A percentile compares a stretch with the other conserved stretches of the same genome.
Conservation (phyloP, 352 stramenopile species). For the Hyaloperonospora brassicae region DNA sequence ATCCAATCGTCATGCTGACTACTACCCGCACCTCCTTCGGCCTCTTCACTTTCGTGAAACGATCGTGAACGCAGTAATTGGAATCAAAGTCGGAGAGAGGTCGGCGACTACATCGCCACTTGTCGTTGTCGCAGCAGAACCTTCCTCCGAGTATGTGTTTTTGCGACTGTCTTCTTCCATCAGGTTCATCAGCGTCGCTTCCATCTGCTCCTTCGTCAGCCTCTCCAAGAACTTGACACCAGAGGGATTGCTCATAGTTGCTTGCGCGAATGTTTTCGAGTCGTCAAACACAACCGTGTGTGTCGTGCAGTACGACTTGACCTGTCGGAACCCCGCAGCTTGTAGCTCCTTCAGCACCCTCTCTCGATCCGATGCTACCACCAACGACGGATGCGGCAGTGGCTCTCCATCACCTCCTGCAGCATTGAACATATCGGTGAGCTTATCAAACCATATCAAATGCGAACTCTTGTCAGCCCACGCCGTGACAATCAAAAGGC, state of each 20-base stretch:
- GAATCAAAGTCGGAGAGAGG: constrained; percentile 17
- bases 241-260: constrained; percentile 23
- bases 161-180: constrained; percentile 17
- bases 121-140: no score
- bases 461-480: constrained; percentile 38
- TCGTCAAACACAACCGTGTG: no score
- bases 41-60: constrained; percentile 28
- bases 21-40: no score
- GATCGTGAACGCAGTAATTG: constrained; percentile 21
- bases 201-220: constrained; percentile 19
- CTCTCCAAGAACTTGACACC: constrained; percentile 24
- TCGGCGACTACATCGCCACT: no score
- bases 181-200: constrained; percentile 12
- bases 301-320: no score
- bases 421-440: constrained; percentile 28
- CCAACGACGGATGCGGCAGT: constrained; percentile 6
- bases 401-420: constrained; percentile 9
- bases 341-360: constrained; percentile 19
- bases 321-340: no score
- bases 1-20: no score
- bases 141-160: no score
- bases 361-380: constrained; percentile 13
- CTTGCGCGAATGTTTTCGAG: constrained; percentile 16
- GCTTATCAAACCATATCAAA: constrained; percentile 27
- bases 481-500: constrained; percentile 31